Evolutionary conservation across 805 yeast genomes (phyloP).

Genomic region (Maudiozyma bulderi): DNA sequence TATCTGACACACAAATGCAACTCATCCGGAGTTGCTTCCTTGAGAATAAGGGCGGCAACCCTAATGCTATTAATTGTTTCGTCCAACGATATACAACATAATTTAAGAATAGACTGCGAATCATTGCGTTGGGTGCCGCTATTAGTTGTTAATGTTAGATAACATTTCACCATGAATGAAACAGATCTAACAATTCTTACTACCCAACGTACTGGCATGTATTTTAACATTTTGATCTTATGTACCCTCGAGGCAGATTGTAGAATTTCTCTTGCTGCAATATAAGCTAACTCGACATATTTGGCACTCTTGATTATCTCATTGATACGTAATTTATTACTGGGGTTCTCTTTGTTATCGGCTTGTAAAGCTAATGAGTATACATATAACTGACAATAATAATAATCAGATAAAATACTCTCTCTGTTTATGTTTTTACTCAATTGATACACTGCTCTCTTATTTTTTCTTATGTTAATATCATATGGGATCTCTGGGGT

Average conservation of each 20-base stretch:
- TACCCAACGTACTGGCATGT: slow-evolving; percentile 90
- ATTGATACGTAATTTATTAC: slow-evolving; percentile 41
- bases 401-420: slow-evolving; percentile 68
- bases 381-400: slow-evolving; percentile 75
- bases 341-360: slow-evolving; percentile 18
- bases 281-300: slow-evolving; percentile 72
- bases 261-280: slow-evolving; percentile 73
- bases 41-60: slow-evolving; percentile 58
- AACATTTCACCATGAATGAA: slow-evolving; percentile 82
- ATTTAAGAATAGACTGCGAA: slow-evolving; percentile 41
- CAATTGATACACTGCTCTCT: slow-evolving; percentile 28
- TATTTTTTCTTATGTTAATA: slow-evolving; percentile 17
- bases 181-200: slow-evolving; percentile 79
- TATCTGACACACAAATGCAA: slow-evolving; percentile 75
- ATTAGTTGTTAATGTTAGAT: slow-evolving; percentile 41
- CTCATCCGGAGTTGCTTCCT: slow-evolving; percentile 85
- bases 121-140: slow-evolving; percentile 27
- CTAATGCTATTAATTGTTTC: slow-evolving; percentile 62
- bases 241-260: slow-evolving; percentile 63
- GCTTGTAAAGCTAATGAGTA: slow-evolving; percentile 69
- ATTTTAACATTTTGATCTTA: slow-evolving; percentile 49
- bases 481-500: slow-evolving; percentile 29
- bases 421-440: slow-evolving; percentile 47
- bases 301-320: slow-evolving; percentile 65
- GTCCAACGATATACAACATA: slow-evolving; percentile 59